These are phyloP conservation scores for Tillandsia leiboldiana DNA, from an alignment of 176 grass and related monocot genomes.

Conservation along the genomic window DNA sequence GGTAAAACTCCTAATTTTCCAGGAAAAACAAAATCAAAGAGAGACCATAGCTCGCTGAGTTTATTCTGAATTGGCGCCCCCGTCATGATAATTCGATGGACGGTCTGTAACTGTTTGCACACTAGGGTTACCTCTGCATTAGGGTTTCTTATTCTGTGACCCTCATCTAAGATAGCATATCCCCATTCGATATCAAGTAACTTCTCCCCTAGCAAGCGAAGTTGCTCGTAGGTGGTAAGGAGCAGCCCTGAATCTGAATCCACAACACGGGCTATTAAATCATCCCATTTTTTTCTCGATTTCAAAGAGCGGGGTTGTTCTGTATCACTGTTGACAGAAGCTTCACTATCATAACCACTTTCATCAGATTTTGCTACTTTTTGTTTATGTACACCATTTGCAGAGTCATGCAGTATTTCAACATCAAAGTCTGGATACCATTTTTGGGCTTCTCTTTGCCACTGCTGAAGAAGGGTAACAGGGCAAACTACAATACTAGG, in stretches of 20 bases:
- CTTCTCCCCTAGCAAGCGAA: slow-evolving; percentile 62
- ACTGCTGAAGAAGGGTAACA: slow-evolving; percentile 76
- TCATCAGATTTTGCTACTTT: slow-evolving; percentile 23
- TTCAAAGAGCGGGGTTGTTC: slow-evolving; percentile 33
- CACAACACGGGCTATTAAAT: slow-evolving; percentile 63
- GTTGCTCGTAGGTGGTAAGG: slow-evolving; percentile 86
- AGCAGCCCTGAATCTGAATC: slow-evolving; percentile 74
- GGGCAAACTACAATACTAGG: slow-evolving; percentile 79
- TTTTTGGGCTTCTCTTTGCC: slow-evolving; percentile 61
- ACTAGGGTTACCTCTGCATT: slow-evolving; percentile 92
- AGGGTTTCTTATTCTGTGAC: slow-evolving; percentile 88
- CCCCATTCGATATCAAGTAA: slow-evolving; percentile 80
- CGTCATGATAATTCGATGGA: slow-evolving; percentile 88
- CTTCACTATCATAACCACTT: slow-evolving; percentile 66
- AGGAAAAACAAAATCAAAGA: slow-evolving; percentile 97
- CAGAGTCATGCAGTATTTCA: slow-evolving; percentile 79
- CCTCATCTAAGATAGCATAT: slow-evolving; percentile 87
- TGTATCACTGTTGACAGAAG: slow-evolving; percentile 41
- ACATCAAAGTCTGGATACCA: slow-evolving; percentile 93
- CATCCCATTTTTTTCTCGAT: slow-evolving; percentile 64
- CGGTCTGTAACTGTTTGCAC: slow-evolving; percentile 88
- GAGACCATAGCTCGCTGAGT: slow-evolving; percentile 87
- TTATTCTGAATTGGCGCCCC: slow-evolving; percentile 98
- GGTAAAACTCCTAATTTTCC: slow-evolving; percentile 90
- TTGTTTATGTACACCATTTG: slow-evolving; percentile 36